Conservation (phyloP, 331 rosid species). For the Quercus lobata region DNA sequence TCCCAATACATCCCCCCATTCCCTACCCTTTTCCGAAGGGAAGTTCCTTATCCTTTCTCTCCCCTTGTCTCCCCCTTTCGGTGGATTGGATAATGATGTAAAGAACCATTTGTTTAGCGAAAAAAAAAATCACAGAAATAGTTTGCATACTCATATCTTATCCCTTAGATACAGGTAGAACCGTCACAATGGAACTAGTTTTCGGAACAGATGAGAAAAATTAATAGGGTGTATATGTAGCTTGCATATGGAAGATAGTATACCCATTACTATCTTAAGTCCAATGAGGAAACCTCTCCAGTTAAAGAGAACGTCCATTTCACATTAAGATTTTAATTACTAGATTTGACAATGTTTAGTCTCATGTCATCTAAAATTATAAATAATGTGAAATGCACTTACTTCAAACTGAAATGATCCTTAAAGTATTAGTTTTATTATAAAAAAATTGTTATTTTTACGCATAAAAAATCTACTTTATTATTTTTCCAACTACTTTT, state of each 20-base stretch:
- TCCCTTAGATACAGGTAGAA: neutral
- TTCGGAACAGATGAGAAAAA: neutral
- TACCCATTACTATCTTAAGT: no score
- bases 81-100: neutral
- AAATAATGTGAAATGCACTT: no score
- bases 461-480: fast-evolving
- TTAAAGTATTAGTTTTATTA: fast-evolving
- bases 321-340: no score
- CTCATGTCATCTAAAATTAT: no score
- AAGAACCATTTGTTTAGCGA: neutral
- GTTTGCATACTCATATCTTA: neutral
- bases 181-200: neutral
- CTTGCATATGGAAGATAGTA: neutral
- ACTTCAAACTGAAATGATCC: no score
- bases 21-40: neutral
- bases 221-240: neutral
- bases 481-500: no score
- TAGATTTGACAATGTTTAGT: no score
- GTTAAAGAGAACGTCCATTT: no score
- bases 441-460: no score
- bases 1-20: neutral
- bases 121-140: neutral
- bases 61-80: neutral
- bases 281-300: no score
- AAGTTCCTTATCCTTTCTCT: neutral